Conservation (phyloP, 257 asterid genomes). For the Lavandula angustifolia region DNA sequence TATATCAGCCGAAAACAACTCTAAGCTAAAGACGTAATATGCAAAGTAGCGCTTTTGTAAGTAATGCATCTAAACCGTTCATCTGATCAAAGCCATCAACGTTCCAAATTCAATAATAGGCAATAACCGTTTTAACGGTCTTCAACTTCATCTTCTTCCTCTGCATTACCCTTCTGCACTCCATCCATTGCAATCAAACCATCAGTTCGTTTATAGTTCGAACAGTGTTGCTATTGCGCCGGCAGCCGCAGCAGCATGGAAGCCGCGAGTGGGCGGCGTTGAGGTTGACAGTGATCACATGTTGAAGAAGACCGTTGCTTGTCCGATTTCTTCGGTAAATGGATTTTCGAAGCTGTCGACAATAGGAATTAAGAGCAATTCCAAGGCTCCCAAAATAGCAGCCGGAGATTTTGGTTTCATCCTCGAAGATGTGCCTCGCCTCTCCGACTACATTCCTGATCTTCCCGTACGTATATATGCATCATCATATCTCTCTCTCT, state of each 20-base stretch:
- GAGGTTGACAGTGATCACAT: conserved; percentile 19
- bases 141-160: too few relatives aligned
- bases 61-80: too few relatives aligned
- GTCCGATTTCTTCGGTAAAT: conserved; percentile 10
- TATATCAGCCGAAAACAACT: too few relatives aligned
- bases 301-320: conserved; percentile 18
- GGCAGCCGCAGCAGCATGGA: conserved; percentile 17
- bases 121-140: too few relatives aligned
- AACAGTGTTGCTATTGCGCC: conserved; percentile 18
- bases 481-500: conserved; percentile 2
- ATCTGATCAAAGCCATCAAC: too few relatives aligned
- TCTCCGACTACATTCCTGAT: conserved; percentile 58
- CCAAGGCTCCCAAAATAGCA: conserved; percentile 44
- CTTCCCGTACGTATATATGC: conserved; percentile 48
- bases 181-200: too few relatives aligned
- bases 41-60: too few relatives aligned
- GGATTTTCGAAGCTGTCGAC: conserved; percentile 16
- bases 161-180: too few relatives aligned
- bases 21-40: too few relatives aligned
- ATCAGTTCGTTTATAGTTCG: too few relatives aligned
- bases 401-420: conserved; percentile 57
- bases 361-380: conserved; percentile 41
- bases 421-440: conserved; percentile 74
- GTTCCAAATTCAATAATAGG: too few relatives aligned
- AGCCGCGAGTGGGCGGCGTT: conserved; percentile 9